Conservation (phyloP, 2,329 filamentous ascomycete species). For the Saccharata proteae region DNA sequence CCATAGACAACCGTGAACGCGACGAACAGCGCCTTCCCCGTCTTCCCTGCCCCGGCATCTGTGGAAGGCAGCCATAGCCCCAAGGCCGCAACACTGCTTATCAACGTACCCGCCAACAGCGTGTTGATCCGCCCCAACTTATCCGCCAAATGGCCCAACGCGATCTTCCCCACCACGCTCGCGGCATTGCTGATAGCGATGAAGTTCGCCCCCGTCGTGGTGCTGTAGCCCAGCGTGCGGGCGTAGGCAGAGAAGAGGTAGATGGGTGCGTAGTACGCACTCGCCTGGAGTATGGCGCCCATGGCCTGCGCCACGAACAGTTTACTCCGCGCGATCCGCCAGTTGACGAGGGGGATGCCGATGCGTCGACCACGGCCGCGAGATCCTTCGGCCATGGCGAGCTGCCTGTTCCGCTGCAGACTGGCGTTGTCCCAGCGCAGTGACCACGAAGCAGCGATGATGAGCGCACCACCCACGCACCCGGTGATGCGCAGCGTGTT, state of each 20-base stretch:
- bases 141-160: conserved; percentile 27
- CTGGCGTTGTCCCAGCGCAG: conserved; percentile 21
- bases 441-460: conserved; percentile 13
- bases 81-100: conserved; percentile 17
- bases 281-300: conserved; percentile 19
- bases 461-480: conserved; percentile 19
- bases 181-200: conserved; percentile 29
- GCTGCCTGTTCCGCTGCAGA: conserved; percentile 10
- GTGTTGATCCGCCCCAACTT: conserved; percentile 28
- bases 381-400: conserved; percentile 9
- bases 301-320: conserved; percentile 27
- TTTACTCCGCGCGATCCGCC: conserved; percentile 20
- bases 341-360: conserved; percentile 22
- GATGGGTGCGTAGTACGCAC: conserved; percentile 27
- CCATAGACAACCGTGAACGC: conserved; percentile 24
- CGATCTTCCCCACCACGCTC: conserved; percentile 27
- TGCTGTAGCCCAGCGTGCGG: conserved; percentile 25
- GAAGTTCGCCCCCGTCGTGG: conserved; percentile 24
- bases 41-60: conserved; percentile 10
- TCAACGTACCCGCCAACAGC: conserved; percentile 20
- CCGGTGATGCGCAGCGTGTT: conserved; percentile 25
- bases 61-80: conserved; percentile 17
- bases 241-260: conserved; percentile 29
- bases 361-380: conserved; percentile 8
- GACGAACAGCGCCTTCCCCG: conserved; percentile 17